Conservation (phyloP, 805 yeast genomes). For the Danielia oregonensis region DNA sequence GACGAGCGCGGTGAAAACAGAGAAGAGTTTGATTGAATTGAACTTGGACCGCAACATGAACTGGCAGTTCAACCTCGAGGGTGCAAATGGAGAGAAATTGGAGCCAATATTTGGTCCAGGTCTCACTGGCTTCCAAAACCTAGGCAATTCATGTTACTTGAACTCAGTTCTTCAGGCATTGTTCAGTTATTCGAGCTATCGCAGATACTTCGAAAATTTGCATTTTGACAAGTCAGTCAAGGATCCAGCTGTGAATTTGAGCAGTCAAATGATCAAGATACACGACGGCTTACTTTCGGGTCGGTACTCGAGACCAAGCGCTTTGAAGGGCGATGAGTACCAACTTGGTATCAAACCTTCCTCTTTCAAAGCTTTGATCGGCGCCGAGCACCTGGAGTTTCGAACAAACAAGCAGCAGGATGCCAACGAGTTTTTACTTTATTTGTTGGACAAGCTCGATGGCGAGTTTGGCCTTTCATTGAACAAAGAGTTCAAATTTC, state of each 20-base stretch:
- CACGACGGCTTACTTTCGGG: conserved; percentile 79
- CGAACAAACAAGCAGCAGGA: conserved; percentile 89
- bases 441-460: conserved; percentile 62
- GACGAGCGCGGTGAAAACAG: conserved; percentile 59
- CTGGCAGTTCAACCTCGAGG: conserved; percentile 87
- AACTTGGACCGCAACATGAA: conserved; percentile 89
- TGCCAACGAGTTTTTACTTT: conserved; percentile 83
- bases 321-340: conserved; percentile 43
- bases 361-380: conserved; percentile 71
- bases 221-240: conserved; percentile 24
- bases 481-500: conserved; percentile 59
- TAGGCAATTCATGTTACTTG: conserved; percentile 92
- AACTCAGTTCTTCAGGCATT: conserved; percentile 77
- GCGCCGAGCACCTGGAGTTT: conserved; percentile 78
- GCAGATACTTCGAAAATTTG: conserved; percentile 36
- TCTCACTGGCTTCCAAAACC: conserved; percentile 78
- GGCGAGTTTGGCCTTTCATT: conserved; percentile 41
- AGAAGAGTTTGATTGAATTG: conserved; percentile 81
- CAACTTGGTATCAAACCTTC: conserved; percentile 77
- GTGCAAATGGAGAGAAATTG: conserved; percentile 62
- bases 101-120: conserved; percentile 70
- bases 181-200: conserved; percentile 41
- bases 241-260: conserved; percentile 62
- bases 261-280: conserved; percentile 73
- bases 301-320: conserved; percentile 60